Percentiles rank a stretch among this genome's conserved stretches.
These are phyloP conservation scores for Dalbergia oliveri DNA, from an alignment of 306 rosid species.

Conservation along the genomic window DNA sequence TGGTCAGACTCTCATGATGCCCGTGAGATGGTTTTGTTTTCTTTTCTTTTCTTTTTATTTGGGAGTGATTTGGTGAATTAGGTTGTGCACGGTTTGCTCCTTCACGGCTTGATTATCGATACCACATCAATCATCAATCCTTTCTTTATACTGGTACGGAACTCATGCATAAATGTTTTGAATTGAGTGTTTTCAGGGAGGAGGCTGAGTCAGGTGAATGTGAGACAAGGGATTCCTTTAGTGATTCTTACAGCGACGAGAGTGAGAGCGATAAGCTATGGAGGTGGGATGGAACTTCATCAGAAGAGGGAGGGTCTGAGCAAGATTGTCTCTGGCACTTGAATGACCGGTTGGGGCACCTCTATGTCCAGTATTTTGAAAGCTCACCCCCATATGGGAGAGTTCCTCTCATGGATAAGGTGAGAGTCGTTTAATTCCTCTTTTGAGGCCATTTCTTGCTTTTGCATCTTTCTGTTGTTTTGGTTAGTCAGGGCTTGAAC, in stretches of 20 bases:
- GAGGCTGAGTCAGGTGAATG: conserved; percentile 80
- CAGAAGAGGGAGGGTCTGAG: conserved; percentile 83
- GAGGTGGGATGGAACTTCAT: conserved; percentile 86
- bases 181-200: conserved; percentile 59
- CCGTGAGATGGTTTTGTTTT: background rate
- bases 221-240: conserved; percentile 80
- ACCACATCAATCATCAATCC: background rate
- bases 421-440: conserved; percentile 1
- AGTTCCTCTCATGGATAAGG: conserved; percentile 95
- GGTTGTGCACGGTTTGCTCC: background rate
- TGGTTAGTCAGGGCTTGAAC: background rate
- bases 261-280: conserved; percentile 86
- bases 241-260: conserved; percentile 83
- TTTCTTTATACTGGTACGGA: background rate
- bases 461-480: background rate
- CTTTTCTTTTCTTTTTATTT: background rate
- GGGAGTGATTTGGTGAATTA: conserved; percentile 32
- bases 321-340: conserved; percentile 58
- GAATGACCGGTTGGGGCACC: conserved; percentile 72
- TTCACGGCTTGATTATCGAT: background rate
- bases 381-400: conserved; percentile 87
- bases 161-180: conserved; percentile 18
- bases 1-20: background rate
- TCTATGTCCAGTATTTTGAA: conserved; percentile 78
- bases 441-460: conserved; percentile 12